Evolutionary conservation across 768 basidiomycete genomes (phyloP).

Genomic region (Imleria badia): DNA sequence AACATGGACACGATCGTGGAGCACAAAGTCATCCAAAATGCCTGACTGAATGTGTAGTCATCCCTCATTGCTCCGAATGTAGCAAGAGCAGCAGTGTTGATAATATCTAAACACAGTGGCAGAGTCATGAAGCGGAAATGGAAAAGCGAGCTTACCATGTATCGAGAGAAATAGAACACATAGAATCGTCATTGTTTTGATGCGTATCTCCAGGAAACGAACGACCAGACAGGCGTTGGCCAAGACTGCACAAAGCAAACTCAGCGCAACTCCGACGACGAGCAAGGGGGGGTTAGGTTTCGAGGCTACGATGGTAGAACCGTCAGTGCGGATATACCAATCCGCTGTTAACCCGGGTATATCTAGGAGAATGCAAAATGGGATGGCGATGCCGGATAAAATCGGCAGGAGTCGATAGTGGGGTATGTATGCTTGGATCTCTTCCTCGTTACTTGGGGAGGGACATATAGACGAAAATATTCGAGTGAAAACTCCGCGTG

Average conservation of each 20-base stretch:
- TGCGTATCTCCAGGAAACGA: slow-evolving; percentile 69
- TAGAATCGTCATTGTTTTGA: slow-evolving; percentile 60
- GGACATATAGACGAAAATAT: slow-evolving; percentile 13
- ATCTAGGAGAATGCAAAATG: slow-evolving; percentile 78
- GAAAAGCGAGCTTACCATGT: slow-evolving; percentile 54
- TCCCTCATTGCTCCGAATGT: slow-evolving; percentile 63
- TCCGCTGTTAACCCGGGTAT: slow-evolving; percentile 77
- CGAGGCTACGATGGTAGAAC: slow-evolving; percentile 40
- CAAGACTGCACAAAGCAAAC: slow-evolving; percentile 63
- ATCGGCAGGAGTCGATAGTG: slow-evolving; percentile 66
- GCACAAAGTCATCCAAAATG: slow-evolving; percentile 79
- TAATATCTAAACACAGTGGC: slow-evolving; percentile 47
- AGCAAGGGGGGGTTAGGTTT: slow-evolving; percentile 57
- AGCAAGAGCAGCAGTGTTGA: slow-evolving; percentile 61
- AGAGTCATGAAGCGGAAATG: background rate
- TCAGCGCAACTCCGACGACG: slow-evolving; percentile 59
- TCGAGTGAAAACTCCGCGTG: slow-evolving; percentile 2
- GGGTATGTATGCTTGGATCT: slow-evolving; percentile 41
- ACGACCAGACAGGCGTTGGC: slow-evolving; percentile 68
- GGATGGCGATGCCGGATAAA: slow-evolving; percentile 64
- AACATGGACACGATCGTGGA: slow-evolving; percentile 65
- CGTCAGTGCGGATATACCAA: slow-evolving; percentile 65
- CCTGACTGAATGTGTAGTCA: slow-evolving; percentile 66
- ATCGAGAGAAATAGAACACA: slow-evolving; percentile 64
- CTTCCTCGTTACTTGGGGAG: slow-evolving; percentile 23